Conservation (phyloP, 495 filamentous ascomycete species). For the Tuber magnatum region DNA sequence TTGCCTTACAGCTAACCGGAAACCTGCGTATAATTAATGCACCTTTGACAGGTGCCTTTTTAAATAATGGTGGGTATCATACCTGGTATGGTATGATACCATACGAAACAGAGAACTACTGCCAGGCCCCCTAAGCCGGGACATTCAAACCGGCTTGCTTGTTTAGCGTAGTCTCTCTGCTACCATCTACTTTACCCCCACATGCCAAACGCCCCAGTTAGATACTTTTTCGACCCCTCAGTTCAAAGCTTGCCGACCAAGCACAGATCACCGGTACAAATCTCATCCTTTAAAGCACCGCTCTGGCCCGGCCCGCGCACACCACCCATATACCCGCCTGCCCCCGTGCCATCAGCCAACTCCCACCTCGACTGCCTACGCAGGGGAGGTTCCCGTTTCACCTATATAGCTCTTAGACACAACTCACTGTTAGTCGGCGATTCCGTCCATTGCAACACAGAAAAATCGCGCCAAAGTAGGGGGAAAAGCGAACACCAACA, state of each 20-base stretch:
- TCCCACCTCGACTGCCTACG: neutral
- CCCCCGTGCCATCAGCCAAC: neutral
- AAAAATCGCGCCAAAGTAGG: too few species aligned
- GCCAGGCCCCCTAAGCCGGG: neutral
- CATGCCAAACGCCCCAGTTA: neutral
- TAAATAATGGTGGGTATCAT: neutral
- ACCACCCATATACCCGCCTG: neutral
- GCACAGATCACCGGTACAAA: neutral
- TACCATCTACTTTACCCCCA: neutral
- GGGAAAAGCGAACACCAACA: too few species aligned
- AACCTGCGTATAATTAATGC: neutral
- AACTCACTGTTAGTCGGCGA: too few species aligned
- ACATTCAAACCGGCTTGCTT: neutral
- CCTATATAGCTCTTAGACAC: neutral
- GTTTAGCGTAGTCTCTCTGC: neutral
- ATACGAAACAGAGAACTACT: too few species aligned
- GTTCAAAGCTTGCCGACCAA: neutral
- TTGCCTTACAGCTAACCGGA: neutral
- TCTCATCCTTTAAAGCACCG: neutral
- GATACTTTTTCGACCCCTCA: neutral
- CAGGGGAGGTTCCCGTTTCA: neutral
- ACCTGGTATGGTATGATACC: neutral
- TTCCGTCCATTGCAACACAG: too few species aligned
- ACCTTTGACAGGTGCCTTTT: neutral
- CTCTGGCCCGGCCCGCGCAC: too few species aligned